Evolutionary conservation across 164 flowering plant species (phyloP), one percentile per base, ranked within the genome.

Genomic region (Amborella trichopoda): DNA sequence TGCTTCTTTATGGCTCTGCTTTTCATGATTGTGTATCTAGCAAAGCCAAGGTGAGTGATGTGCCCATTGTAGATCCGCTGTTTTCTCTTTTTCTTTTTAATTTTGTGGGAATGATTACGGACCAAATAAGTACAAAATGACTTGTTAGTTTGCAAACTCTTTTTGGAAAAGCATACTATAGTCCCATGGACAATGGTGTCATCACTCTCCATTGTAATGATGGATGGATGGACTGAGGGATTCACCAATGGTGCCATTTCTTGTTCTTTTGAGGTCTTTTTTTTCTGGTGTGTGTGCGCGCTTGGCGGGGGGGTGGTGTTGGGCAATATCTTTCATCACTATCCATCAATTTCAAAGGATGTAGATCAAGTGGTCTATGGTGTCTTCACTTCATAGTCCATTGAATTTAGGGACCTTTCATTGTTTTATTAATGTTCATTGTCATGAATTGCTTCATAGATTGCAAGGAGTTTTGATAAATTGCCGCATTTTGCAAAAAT

Each of bases 1-100:
- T n/a, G 45, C 45, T 14, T 41, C 25, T 41, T 41, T 26, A 8
- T 41, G 45, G 45, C 45, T 1, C 23, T 41, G 25, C 6, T 18
- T 26, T 41, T 41, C 45, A 9, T 41, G 11, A 21, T 41, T 6
- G 45, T 41, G 23, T 41, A 41, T 41, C 23, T 41, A 19, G 45
- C 21, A 8, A 23, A 22, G 21, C 45, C 45, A 20, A 41, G 45
- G 45, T 41, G 16, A 4, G 25, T 41, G 2, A 48, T 24, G 40
- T 32, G 8, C 25, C 9, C 47, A 40, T n/a, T 40, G 4, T 3
- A n/a, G 14, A 6, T 50, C 18, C 1, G 19, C 8, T 40, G n/a
- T 40, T 17, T 3, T 40, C 19, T 13, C n/a, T 13, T 12, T 14
- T 40, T 18, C 10, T 2, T 18, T 40, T 14, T 12, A 40, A 19